Conservation (phyloP, 768 basidiomycete genomes). For the Auricularia sp. region DNA sequence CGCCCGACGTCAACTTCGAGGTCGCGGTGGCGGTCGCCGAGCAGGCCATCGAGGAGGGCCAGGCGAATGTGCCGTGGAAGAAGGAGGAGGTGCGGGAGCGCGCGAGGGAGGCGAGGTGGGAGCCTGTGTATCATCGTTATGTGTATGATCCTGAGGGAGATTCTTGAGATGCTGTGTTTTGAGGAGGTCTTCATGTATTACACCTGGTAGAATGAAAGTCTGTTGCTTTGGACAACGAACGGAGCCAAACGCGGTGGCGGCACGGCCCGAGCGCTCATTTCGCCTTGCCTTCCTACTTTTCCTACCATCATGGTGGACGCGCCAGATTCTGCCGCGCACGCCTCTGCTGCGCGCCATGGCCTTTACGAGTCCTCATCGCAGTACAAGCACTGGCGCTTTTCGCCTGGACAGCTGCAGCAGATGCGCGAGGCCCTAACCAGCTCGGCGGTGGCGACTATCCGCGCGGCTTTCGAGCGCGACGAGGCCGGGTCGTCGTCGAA, state of each 20-base stretch:
- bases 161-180: not conserved
- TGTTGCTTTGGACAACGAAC: no score
- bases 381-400: conserved; percentile 83
- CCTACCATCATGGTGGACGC: not conserved
- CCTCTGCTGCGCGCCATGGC: conserved; percentile 15
- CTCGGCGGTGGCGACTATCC: conserved; percentile 68
- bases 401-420: conserved; percentile 47
- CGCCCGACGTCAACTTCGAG: conserved; percentile 54
- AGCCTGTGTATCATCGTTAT: conserved; percentile 54
- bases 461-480: conserved; percentile 65
- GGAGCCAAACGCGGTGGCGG: no score
- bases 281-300: no score
- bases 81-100: conserved; percentile 44
- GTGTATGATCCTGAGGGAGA: conserved; percentile 48
- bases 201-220: no score
- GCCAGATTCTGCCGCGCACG: not conserved
- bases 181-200: no score
- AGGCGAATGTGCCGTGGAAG: conserved; percentile 47
- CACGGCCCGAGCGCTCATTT: no score
- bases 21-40: conserved; percentile 65
- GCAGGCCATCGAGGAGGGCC: conserved; percentile 65
- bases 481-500: conserved; percentile 66
- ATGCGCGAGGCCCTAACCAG: conserved; percentile 61
- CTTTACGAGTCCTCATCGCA: conserved; percentile 75
- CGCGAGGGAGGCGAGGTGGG: conserved; percentile 47